Base-by-base conservation (phyloP, 345 rosid species). In the Populus alba region DNA sequence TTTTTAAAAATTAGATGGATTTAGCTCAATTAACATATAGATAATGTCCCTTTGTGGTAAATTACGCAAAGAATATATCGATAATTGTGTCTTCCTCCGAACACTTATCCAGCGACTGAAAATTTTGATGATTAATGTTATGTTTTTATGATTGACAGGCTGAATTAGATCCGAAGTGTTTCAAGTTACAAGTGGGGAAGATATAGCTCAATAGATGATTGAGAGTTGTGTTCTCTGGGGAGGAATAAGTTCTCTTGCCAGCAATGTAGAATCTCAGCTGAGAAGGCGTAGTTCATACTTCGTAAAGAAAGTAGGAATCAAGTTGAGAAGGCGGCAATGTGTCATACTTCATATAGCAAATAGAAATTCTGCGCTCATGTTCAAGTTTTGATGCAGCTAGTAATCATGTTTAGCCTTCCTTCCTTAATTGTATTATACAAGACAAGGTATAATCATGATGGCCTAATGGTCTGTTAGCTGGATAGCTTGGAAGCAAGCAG, bases 121-220 rank as follows among this genome's bases (percentile, higher is more conserved):
- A 67, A 57, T 33, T 62, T 63, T 43, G 62, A 23, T 63, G 35
- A 47, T 4, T 79, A 62, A 31, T 9, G 22, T 27, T 27, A 0
- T 17, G 43, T 43, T 8, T 27, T 68, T 20, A 37, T 13, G 29
- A 72, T 61, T 83, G 35, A 74, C 91, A 88, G 95, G 91, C 83
- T 72, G 92, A 91, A 75, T 71, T 88, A 75, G 91, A 89, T 78
- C 90, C 91, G 1, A 86, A 77, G 81, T 87, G 88, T 81, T 89
- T 91, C 92, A 91, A 89, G 75, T 66, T 88, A 65, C 87, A n/a
- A 80, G 79, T 27, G n/a, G 85, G 78, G 90, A 82, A 72, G 88
- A 86, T 71, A 45, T 79, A 35, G 74, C 45, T 37, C 80, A 71
- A 5, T 80, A 76, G 86, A 67, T n/a, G n/a, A 38, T 1, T 43